A percentile compares a stretch with the other conserved stretches of the same genome.
Evolutionary conservation across 2,329 filamentous ascomycete genomes (phyloP).

Genomic region (Botrytis sinoallii): DNA sequence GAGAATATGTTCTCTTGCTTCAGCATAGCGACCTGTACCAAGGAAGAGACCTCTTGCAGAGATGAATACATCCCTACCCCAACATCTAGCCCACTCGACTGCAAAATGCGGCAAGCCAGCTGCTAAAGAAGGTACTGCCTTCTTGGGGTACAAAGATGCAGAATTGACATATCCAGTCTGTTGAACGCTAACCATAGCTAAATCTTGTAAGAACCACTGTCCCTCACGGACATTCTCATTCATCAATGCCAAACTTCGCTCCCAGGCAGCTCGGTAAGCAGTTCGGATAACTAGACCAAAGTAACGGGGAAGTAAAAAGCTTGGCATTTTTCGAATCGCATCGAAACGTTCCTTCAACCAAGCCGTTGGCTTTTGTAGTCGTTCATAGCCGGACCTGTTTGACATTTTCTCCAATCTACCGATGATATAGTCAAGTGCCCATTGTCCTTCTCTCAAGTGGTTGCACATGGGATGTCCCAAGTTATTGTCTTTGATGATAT

Average conservation of each 20-base stretch:
- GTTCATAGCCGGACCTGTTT: slow-evolving; percentile 57
- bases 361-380: slow-evolving; percentile 61
- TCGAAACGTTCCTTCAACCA: slow-evolving; percentile 87
- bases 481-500: slow-evolving; percentile 84
- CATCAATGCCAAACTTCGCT: slow-evolving; percentile 76
- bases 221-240: slow-evolving; percentile 72
- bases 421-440: slow-evolving; percentile 86
- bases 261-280: slow-evolving; percentile 79
- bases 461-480: slow-evolving; percentile 91
- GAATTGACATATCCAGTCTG: slow-evolving; percentile 86
- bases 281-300: slow-evolving; percentile 87
- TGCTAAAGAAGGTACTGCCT: slow-evolving; percentile 79
- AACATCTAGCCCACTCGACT: slow-evolving; percentile 90
- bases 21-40: slow-evolving; percentile 80
- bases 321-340: slow-evolving; percentile 79
- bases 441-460: slow-evolving; percentile 85
- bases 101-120: slow-evolving; percentile 94
- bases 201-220: slow-evolving; percentile 82
- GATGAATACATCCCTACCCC: slow-evolving; percentile 97
- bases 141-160: slow-evolving; percentile 84
- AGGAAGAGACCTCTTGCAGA: slow-evolving; percentile 89
- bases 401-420: slow-evolving; percentile 73
- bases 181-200: slow-evolving; percentile 90
- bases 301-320: slow-evolving; percentile 86
- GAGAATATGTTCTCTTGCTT: slow-evolving; percentile 90